Percentiles rank a stretch among this genome's conserved stretches.
Evolutionary conservation across 805 yeast genomes (phyloP).

Genomic region (Schizosaccharomyces pombe): ASM294v3 CU329670.1:1217001-1217500

Average conservation of each 20-base stretch:
- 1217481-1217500: conserved; percentile 53
- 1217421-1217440: conserved; percentile 8
- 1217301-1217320: conserved; percentile 30
- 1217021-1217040: too few relatives aligned
- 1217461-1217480: conserved; percentile 50
- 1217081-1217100: too few relatives aligned
- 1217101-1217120: too few relatives aligned
- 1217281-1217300: conserved; percentile 17
- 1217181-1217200: conserved; percentile 25
- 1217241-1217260: conserved; percentile 43
- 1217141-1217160: not conserved
- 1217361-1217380: conserved; percentile 32
- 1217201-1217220: conserved; percentile 26
- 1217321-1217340: conserved; percentile 51
- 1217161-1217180: not conserved
- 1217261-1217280: conserved; percentile 11
- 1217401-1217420: conserved; percentile 9
- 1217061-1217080: too few relatives aligned
- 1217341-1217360: conserved; percentile 47
- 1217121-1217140: too few relatives aligned
- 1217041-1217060: too few relatives aligned
- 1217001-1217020: too few relatives aligned
- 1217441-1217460: conserved; percentile 30
- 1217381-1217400: conserved; percentile 17
- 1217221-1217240: conserved; percentile 41